phyloP scores from a whole-genome alignment of 306 rosid species.

The Pyrus bretschneideri region DNA sequence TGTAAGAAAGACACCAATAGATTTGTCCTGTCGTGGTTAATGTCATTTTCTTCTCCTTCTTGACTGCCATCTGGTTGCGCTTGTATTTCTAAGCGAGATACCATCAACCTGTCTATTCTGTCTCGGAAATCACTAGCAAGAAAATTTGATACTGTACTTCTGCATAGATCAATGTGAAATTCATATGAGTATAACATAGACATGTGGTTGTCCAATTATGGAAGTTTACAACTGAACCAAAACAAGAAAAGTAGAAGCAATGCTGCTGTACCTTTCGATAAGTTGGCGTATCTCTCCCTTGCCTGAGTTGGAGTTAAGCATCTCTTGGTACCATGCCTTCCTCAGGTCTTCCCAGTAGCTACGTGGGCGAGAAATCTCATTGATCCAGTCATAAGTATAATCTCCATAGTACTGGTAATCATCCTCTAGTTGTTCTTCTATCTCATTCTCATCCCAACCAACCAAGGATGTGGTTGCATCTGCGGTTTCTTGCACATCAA shows the following conservation, averaged over 20 bases:
- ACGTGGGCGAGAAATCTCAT: slow-evolving; percentile 71
- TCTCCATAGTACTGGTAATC: slow-evolving; percentile 25
- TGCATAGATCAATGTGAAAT: slow-evolving; percentile 23
- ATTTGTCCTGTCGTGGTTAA: neutral
- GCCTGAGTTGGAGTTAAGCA: slow-evolving; percentile 50
- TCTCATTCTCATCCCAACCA: slow-evolving; percentile 35
- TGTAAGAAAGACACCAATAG: neutral
- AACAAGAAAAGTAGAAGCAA: neutral
- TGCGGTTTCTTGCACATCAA: slow-evolving; percentile 14
- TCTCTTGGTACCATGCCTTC: slow-evolving; percentile 75
- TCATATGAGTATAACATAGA: slow-evolving; percentile 12
- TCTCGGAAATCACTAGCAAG: slow-evolving; percentile 64
- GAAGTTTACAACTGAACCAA: neutral
- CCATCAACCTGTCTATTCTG: slow-evolving; percentile 67
- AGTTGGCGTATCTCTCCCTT: slow-evolving; percentile 70
- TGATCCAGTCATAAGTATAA: slow-evolving; percentile 57
- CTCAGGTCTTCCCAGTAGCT: slow-evolving; percentile 86
- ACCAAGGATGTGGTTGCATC: slow-evolving; percentile 8
- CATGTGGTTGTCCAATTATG: neutral
- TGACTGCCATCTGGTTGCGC: slow-evolving; percentile 15
- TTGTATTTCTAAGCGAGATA: slow-evolving; percentile 45
- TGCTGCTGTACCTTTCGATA: slow-evolving; percentile 53
- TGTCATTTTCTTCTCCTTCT: slow-evolving; percentile 14
- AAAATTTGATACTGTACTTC: slow-evolving; percentile 72
- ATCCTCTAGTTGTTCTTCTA: slow-evolving; percentile 23